Evolutionary conservation across 306 rosid species (phyloP), one percentile per base, ranked within the genome.

Genomic region (Pterocarpus macrocarpus): DNA sequence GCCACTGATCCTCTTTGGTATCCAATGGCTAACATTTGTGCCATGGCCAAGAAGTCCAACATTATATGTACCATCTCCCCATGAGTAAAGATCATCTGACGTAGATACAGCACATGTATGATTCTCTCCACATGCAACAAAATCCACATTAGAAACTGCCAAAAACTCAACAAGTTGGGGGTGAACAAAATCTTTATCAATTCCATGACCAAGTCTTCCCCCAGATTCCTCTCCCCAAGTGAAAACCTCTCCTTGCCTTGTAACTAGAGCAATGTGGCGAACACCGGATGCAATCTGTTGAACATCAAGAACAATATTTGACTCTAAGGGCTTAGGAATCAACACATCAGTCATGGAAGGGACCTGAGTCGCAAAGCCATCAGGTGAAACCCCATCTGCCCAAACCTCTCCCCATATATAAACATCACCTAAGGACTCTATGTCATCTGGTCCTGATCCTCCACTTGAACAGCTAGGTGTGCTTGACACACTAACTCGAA

Each of bases 181-280:
- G 14, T 73, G 86, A 43, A 90, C 85, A n/a, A 86, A 87, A 84
- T 90, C 90, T 84, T 67, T 92, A 80, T 96, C 97, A 36, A 80
- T 76, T 44, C 98, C 99, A 77, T 93, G 98, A 56, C 99, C 99
- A 30, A 96, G 94, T 75, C 98, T 86, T 75, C 99, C 99, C 2
- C 99, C 99, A 33, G 87, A 88, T 85, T 93, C 99, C 83, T 93
- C 97, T 59, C 99, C 99, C 99, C 99, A 96, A 36, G 98, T 96
- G 65, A 96, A 96, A 84, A 96, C 97, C 82, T 96, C 99, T 36
- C 99, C 99, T 81, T 96, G 97, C 89, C 97, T 89, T 14, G 99
- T 96, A n/a, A 93, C 94, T 58, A 96, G 87, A 80, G 97, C 97
- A 79, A 90, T 81, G 73, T 96, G 99, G 15, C 90, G 82, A 17